Conservation (phyloP, 225 moss, liverwort and hornwort species). For the Pleurozium schreberi region DNA sequence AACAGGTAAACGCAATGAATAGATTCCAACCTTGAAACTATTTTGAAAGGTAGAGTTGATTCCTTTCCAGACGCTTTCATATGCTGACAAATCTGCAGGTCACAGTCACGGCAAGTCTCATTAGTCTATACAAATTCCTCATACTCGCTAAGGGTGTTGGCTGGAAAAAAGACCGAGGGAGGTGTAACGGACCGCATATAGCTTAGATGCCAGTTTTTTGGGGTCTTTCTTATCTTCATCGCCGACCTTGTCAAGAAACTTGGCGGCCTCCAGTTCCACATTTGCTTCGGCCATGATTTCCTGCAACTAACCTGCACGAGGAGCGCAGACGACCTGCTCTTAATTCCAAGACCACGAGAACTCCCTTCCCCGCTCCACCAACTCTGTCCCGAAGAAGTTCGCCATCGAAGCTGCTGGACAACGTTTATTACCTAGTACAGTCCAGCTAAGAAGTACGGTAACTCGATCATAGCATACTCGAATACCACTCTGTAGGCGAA, state of each 20-base stretch:
- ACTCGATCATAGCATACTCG: not conserved
- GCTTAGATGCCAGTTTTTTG: constrained; percentile 73
- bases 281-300: constrained; percentile 41
- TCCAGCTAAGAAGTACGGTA: not conserved
- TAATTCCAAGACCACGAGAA: not conserved
- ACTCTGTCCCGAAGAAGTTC: not conserved
- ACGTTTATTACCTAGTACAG: not conserved
- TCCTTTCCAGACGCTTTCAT: constrained; percentile 77
- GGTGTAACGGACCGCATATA: constrained; percentile 44
- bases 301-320: constrained; percentile 11
- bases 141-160: not conserved
- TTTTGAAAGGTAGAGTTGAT: constrained; percentile 58
- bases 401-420: not conserved
- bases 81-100: constrained; percentile 72
- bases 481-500: not conserved
- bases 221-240: constrained; percentile 88
- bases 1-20: not conserved
- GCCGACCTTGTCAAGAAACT: constrained; percentile 82
- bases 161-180: not conserved
- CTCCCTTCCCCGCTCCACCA: not conserved
- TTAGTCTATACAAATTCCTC: not conserved
- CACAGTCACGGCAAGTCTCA: not conserved
- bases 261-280: constrained; percentile 80
- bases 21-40: constrained; percentile 67
- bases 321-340: not conserved